These are phyloP conservation scores for Cornus kousa DNA, from an alignment of 148 eudicot species.

Conservation along the genomic window DNA sequence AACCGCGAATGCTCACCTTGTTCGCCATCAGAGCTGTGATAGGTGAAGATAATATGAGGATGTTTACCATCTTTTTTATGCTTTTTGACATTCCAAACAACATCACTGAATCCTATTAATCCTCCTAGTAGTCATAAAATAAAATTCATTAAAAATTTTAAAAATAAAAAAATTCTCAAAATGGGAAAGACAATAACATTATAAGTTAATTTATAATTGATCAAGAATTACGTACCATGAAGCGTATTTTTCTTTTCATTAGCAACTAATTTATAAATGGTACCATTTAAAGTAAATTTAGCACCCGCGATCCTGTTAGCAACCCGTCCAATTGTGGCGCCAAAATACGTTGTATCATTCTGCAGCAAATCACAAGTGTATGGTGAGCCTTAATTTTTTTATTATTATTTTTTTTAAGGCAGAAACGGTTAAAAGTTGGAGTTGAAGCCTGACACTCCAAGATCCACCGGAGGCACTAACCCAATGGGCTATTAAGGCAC, in stretches of 20 bases:
- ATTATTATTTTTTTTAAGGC: too few species aligned
- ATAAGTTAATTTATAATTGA: not conserved
- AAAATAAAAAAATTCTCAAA: not conserved
- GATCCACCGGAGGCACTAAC: too few species aligned
- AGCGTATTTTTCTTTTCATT: slow-evolving; percentile 63
- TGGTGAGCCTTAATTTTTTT: not conserved
- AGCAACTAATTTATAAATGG: slow-evolving; percentile 50
- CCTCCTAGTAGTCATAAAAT: slow-evolving; percentile 51
- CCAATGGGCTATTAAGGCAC: too few species aligned
- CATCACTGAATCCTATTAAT: slow-evolving; percentile 53
- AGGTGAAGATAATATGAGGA: slow-evolving; percentile 53
- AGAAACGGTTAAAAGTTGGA: too few species aligned
- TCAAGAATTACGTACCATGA: slow-evolving; percentile 48
- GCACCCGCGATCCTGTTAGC: slow-evolving; percentile 83
- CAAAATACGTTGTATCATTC: slow-evolving; percentile 64
- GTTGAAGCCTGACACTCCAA: too few species aligned
- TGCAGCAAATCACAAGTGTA: slow-evolving; percentile 18
- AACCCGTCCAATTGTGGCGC: slow-evolving; percentile 79
- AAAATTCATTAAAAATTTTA: not conserved
- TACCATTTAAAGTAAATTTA: slow-evolving; percentile 56
- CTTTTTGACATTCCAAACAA: slow-evolving; percentile 59
- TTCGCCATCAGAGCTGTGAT: slow-evolving; percentile 70
- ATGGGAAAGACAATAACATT: not conserved
- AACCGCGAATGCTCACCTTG: slow-evolving; percentile 38
- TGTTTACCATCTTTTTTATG: slow-evolving; percentile 30